Evolutionary conservation across 176 grass and related monocot species (phyloP).

Genomic region (Juncus inflexus): DNA sequence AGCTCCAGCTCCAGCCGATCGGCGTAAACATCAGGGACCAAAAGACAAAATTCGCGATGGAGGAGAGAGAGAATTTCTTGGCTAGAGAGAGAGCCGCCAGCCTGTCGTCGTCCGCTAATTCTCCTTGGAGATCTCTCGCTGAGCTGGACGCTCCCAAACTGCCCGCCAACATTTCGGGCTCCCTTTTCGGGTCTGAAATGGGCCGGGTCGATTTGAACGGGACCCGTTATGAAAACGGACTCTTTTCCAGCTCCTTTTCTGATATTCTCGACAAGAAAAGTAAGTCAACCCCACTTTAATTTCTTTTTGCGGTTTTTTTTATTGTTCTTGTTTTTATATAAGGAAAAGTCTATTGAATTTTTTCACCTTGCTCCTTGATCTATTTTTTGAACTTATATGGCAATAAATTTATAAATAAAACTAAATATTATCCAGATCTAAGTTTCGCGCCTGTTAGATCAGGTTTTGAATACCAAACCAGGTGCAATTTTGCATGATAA

Average conservation of each 20-base stretch:
- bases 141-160: constrained; percentile 46
- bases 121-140: constrained; percentile 30
- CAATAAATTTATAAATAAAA: too few relatives aligned
- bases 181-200: constrained; percentile 34
- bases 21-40: constrained; percentile 56
- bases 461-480: too few relatives aligned
- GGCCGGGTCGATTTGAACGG: constrained; percentile 41
- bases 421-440: too few relatives aligned
- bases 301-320: neutral
- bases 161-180: constrained; percentile 20
- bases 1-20: constrained; percentile 38
- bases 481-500: too few relatives aligned
- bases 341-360: neutral
- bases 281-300: constrained; percentile 29
- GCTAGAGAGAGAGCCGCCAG: constrained; percentile 43
- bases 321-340: neutral
- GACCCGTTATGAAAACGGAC: constrained; percentile 45
- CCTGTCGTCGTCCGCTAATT: constrained; percentile 29
- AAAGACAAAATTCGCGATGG: constrained; percentile 48
- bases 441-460: too few relatives aligned
- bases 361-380: neutral
- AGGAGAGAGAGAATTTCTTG: constrained; percentile 47
- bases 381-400: neutral
- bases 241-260: constrained; percentile 72
- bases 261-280: constrained; percentile 74